A percentile compares a stretch with the other conserved stretches of the same genome.
Conservation (phyloP, 768 basidiomycete genomes). For the Leccinellum albellum region DNA sequence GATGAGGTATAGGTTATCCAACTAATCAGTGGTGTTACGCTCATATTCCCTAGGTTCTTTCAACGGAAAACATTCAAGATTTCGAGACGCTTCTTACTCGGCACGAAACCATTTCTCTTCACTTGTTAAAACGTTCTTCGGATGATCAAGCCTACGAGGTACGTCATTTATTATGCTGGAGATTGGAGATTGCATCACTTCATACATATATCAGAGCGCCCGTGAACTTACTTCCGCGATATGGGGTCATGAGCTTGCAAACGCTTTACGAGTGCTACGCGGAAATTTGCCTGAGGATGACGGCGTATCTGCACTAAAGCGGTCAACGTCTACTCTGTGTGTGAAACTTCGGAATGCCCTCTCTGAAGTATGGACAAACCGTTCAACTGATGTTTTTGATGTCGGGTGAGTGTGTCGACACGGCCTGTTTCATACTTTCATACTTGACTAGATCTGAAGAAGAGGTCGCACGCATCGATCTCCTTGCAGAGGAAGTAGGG, state of each 20-base stretch:
- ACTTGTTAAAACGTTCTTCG: constrained; percentile 66
- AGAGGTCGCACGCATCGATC: constrained; percentile 64
- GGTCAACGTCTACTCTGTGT: constrained; percentile 39
- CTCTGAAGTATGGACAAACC: constrained; percentile 70
- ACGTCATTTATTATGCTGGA: constrained; percentile 19
- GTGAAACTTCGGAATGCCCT: constrained; percentile 59
- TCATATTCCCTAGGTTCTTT: constrained; percentile 44
- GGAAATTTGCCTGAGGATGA: constrained; percentile 43
- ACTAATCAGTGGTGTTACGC: background rate
- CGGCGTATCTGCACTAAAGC: constrained; percentile 21
- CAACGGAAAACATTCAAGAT: constrained; percentile 43
- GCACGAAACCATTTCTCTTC: constrained; percentile 62
- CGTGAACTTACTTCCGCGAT: constrained; percentile 75
- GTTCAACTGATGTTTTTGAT: constrained; percentile 72
- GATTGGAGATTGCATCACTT: background rate
- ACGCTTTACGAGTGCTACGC: constrained; percentile 57
- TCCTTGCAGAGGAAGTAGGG: constrained; percentile 71
- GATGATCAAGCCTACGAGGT: constrained; percentile 84
- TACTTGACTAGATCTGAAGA: constrained; percentile 55
- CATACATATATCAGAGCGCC: constrained; percentile 52
- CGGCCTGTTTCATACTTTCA: background rate
- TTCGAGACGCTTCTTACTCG: constrained; percentile 57
- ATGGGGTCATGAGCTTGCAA: constrained; percentile 81
- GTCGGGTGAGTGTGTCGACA: constrained; percentile 52
- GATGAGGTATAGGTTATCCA: constrained; percentile 55